phyloP scores from a whole-genome alignment of 129 eudicot species.

The Helianthus annuus region HanXRQr2.0-SUNRISE NC_035436.2:55808079-55808578 shows the following conservation, averaged over 20 bases:
- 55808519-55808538: slow-evolving; percentile 80
- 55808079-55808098: too few species aligned
- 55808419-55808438: slow-evolving; percentile 79
- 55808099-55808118: too few species aligned
- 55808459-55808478: slow-evolving; percentile 68
- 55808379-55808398: slow-evolving; percentile 77
- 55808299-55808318: background rate
- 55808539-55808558: slow-evolving; percentile 84
- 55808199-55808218: too few species aligned
- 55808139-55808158: too few species aligned
- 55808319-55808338: background rate
- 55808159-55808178: too few species aligned
- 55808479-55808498: slow-evolving; percentile 62
- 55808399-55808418: slow-evolving; percentile 79
- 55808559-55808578: slow-evolving; percentile 71
- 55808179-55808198: too few species aligned
- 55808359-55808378: slow-evolving; percentile 97
- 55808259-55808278: too few species aligned
- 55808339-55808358: slow-evolving; percentile 8
- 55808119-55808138: too few species aligned
- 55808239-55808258: too few species aligned
- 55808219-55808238: too few species aligned
- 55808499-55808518: slow-evolving; percentile 64
- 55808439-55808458: slow-evolving; percentile 69
- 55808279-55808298: too few species aligned